These are phyloP conservation scores for Adansonia digitata DNA, from an alignment of 345 rosid species.

Conservation along the genomic window DNA sequence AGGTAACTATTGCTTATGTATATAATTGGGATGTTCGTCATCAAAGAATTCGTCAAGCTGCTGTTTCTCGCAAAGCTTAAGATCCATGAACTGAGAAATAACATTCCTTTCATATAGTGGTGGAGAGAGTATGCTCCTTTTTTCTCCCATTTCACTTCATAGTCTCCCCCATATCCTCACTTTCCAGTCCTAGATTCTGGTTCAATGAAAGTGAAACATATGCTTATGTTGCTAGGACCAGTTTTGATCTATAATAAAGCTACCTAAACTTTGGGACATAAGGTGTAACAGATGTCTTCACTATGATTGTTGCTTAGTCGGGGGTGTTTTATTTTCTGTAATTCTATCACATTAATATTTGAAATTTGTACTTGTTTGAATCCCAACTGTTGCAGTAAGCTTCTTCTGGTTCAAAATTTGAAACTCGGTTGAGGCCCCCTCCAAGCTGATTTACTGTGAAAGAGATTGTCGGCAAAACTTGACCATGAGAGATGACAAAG, in stretches of 20 bases:
- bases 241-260: not conserved
- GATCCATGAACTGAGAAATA: not conserved
- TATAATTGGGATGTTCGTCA: slow-evolving; percentile 14
- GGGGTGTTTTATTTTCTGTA: not conserved
- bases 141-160: not conserved
- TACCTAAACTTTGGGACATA: not conserved
- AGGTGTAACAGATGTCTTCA: not conserved
- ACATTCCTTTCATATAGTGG: not conserved
- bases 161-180: not conserved
- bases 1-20: slow-evolving; percentile 48
- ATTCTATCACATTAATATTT: not conserved
- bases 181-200: not conserved
- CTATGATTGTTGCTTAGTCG: not conserved
- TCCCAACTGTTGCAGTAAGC: not conserved
- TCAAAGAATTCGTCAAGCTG: not conserved
- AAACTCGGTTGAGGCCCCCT: slow-evolving; percentile 1
- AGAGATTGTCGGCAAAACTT: slow-evolving; percentile 9
- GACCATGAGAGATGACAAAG: not conserved
- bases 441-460: slow-evolving; percentile 8
- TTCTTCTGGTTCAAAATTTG: not conserved
- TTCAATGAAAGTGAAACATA: slow-evolving; percentile 1
- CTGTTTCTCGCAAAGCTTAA: not conserved
- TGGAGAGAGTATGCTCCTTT: slow-evolving; percentile 16
- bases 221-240: slow-evolving; percentile 8
- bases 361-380: not conserved